Base-by-base conservation (phyloP, 768 basidiomycete species). In the Naganishia randhawae region DNA sequence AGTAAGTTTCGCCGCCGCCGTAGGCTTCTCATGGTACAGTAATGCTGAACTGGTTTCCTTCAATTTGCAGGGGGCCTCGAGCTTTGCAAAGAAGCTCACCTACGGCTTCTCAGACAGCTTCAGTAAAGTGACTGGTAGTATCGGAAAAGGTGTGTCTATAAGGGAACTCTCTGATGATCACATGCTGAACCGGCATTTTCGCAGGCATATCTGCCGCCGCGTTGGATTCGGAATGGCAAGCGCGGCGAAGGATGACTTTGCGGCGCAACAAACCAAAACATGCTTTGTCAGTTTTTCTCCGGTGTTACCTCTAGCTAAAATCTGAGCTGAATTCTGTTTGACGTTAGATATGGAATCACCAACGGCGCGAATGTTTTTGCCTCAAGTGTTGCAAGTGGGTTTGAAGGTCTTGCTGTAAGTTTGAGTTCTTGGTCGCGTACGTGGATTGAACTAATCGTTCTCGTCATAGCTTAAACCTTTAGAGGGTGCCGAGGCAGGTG, bases 1-100 rank as follows among this genome's bases (percentile, higher is more conserved):
- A 84, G 92, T 91, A 71, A 70, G 75, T 72, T 7, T 35, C 37
- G 53, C 50, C 3, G 32, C n/a, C 5, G 33, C 10, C 37, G 33
- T 62, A 10, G 31, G n/a, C 45, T 25, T 9, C 64, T 19, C 63
- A 37, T n/a, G 61, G 51, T 57, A 51, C 16, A 52, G 42, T 14
- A 11, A 50, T n/a, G 19, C 32, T 55, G 6, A 35, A 33, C 54
- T 22, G 33, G 11, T 29, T 41, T n/a, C 13, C 35, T 82, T 41
- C 9, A 14, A 45, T 31, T 45, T 51, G n/a, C 73, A 94, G 89
- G 96, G 96, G 51, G 95, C 95, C 0, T 92, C 94, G 8, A 97
- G 93, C 77, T 94, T 99, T 73, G 90, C 97, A 65, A 98, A 98
- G 83, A 99, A 99, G 82, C 96, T 95, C 0, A 91, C 98, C 8